phyloP scores from a whole-genome alignment of 768 basidiomycete species.

The Suillus lakei region DNA sequence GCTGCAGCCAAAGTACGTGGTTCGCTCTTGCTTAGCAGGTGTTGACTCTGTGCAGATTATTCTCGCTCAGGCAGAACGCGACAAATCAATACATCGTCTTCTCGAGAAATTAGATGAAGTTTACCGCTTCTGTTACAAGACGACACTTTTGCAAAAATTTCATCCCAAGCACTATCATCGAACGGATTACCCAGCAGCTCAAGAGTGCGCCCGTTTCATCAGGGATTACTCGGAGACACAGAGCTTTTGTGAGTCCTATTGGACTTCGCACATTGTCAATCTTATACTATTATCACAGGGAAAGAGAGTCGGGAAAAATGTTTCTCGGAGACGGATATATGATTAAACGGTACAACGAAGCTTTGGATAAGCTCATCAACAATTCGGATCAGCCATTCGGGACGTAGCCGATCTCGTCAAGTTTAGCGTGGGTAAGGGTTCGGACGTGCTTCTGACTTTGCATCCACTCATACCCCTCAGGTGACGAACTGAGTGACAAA shows the following conservation, averaged over 20 bases:
- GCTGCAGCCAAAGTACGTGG: slow-evolving; percentile 4
- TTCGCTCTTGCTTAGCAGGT: background rate
- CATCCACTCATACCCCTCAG: background rate
- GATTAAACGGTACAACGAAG: background rate
- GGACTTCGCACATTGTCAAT: too few relatives aligned
- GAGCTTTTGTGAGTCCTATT: slow-evolving; percentile 21
- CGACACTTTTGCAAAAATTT: background rate
- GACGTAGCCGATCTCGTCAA: slow-evolving; percentile 1
- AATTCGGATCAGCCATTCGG: background rate
- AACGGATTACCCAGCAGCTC: slow-evolving; percentile 21
- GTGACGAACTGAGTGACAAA: background rate
- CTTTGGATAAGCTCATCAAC: slow-evolving; percentile 4
- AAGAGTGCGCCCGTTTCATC: slow-evolving; percentile 34
- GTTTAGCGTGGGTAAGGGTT: background rate
- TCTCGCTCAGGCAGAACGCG: slow-evolving; percentile 8
- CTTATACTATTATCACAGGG: background rate
- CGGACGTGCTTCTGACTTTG: background rate
- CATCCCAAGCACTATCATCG: background rate
- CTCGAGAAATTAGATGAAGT: slow-evolving; percentile 1
- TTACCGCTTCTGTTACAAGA: slow-evolving; percentile 3
- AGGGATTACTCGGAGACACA: slow-evolving; percentile 29
- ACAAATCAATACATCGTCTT: slow-evolving; percentile 3
- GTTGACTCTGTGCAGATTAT: background rate
- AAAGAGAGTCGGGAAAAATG: background rate
- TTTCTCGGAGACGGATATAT: background rate